phyloP scores from a whole-genome alignment of 2,329 filamentous ascomycete genomes.

The Curvularia hawaiiensis region DNA sequence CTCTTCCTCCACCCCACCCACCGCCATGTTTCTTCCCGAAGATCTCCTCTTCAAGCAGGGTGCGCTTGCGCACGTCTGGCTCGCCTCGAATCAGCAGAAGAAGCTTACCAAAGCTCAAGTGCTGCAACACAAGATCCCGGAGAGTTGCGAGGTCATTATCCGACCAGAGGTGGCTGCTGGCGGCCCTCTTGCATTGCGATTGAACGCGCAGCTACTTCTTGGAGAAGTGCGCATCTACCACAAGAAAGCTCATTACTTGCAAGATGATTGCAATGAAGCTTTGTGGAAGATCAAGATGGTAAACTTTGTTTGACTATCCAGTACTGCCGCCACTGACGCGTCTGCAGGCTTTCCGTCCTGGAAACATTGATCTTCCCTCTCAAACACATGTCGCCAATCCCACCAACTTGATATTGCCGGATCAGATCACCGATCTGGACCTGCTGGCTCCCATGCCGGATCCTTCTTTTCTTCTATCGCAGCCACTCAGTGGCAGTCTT shows the following conservation, averaged over 20 bases:
- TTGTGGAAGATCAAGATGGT: constrained; percentile 99
- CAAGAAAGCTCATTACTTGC: constrained; percentile 91
- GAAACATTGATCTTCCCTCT: constrained; percentile 93
- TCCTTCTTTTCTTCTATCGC: constrained; percentile 79
- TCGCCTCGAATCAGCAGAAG: constrained; percentile 96
- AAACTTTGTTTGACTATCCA: constrained; percentile 20
- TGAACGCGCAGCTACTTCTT: constrained; percentile 91
- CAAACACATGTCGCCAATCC: constrained; percentile 77
- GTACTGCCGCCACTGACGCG: constrained; percentile 21
- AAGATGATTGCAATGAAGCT: constrained; percentile 97
- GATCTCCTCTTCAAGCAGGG: constrained; percentile 95
- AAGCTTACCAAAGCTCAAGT: constrained; percentile 98
- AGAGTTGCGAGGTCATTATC: constrained; percentile 94
- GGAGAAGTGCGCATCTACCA: constrained; percentile 98
- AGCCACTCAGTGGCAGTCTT: constrained; percentile 60
- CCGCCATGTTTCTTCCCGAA: constrained; percentile 94
- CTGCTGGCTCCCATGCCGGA: constrained; percentile 79
- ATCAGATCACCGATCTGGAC: constrained; percentile 92
- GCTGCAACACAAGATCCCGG: constrained; percentile 89
- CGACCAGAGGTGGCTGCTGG: constrained; percentile 67
- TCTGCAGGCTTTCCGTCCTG: constrained; percentile 81
- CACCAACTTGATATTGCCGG: constrained; percentile 85
- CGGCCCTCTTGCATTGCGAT: constrained; percentile 90
- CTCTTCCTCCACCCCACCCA: constrained; percentile 20
- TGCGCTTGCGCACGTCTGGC: constrained; percentile 95